phyloP scores from a whole-genome alignment of 2,329 filamentous ascomycete genomes.

The Penicillium sp. region DNA sequence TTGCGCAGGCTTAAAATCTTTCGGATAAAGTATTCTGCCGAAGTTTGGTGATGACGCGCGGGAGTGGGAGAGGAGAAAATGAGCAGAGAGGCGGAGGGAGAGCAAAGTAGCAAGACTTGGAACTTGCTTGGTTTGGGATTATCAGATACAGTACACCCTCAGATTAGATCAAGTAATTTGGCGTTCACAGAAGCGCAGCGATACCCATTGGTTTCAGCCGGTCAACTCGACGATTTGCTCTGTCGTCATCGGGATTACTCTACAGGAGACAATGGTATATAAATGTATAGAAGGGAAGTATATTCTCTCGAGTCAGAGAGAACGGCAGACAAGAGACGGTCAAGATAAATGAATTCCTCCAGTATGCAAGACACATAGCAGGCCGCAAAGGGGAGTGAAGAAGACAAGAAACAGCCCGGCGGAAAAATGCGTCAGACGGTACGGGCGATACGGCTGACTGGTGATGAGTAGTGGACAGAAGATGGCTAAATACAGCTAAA shows the following conservation, averaged over 20 bases:
- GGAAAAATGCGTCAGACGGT: too few species aligned
- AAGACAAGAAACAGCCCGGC: too few species aligned
- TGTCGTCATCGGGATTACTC: constrained; percentile 37
- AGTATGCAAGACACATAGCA: too few species aligned
- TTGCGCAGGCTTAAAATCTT: constrained; percentile 4
- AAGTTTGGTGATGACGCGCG: constrained; percentile 5
- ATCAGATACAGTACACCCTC: constrained; percentile 35
- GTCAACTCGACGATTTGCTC: constrained; percentile 12
- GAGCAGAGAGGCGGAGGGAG: not conserved
- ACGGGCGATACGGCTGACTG: too few species aligned
- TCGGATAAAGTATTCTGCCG: constrained; percentile 24
- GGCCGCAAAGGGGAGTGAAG: too few species aligned
- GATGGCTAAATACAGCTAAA: not conserved
- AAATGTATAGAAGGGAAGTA: not conserved
- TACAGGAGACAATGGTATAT: too few species aligned
- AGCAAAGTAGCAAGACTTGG: too few species aligned
- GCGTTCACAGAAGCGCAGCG: constrained; percentile 44
- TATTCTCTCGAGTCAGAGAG: not conserved
- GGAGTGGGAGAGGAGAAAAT: not conserved
- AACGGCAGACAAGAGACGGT: not conserved
- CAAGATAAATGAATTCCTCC: too few species aligned
- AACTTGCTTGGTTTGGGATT: too few species aligned
- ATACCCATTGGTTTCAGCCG: constrained; percentile 35
- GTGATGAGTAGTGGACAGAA: not conserved
- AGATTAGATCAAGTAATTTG: constrained; percentile 66